Evolutionary conservation across 1,139 yeast species (phyloP).

Genomic region (Magnusiomyces fungicola): DNA sequence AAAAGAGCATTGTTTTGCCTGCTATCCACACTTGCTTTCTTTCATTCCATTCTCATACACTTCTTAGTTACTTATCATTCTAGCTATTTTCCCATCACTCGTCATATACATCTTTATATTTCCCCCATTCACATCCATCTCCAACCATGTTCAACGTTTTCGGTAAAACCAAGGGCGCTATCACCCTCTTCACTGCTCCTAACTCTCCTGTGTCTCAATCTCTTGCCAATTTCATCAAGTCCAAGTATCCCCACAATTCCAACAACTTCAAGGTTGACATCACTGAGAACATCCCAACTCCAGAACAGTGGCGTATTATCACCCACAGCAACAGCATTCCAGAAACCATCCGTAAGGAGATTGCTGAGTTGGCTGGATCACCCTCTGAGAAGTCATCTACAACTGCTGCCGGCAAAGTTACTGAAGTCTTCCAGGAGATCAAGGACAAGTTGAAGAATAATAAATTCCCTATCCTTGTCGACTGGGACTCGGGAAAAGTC

Average conservation of each 20-base stretch:
- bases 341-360: slow-evolving; percentile 1
- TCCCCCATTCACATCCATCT: neutral
- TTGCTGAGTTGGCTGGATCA: neutral
- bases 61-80: no score
- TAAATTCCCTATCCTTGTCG: slow-evolving; percentile 32
- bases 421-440: slow-evolving; percentile 6
- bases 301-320: slow-evolving; percentile 23
- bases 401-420: neutral
- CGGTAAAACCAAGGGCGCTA: slow-evolving; percentile 24
- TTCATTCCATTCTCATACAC: no score
- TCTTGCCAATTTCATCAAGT: slow-evolving; percentile 19
- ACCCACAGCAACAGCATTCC: slow-evolving; percentile 9
- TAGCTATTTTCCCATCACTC: no score
- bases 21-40: no score
- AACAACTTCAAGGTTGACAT: slow-evolving; percentile 29
- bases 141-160: slow-evolving; percentile 23
- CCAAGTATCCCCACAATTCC: slow-evolving; percentile 22
- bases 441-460: slow-evolving; percentile 10
- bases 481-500: slow-evolving; percentile 33
- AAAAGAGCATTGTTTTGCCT: no score
- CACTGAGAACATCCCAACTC: slow-evolving; percentile 29
- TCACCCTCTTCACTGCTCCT: slow-evolving; percentile 27
- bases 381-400: slow-evolving; percentile 5
- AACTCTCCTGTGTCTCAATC: slow-evolving; percentile 22
- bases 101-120: neutral